Conservation (phyloP, 805 yeast genomes). For the Pichia exigua region DNA sequence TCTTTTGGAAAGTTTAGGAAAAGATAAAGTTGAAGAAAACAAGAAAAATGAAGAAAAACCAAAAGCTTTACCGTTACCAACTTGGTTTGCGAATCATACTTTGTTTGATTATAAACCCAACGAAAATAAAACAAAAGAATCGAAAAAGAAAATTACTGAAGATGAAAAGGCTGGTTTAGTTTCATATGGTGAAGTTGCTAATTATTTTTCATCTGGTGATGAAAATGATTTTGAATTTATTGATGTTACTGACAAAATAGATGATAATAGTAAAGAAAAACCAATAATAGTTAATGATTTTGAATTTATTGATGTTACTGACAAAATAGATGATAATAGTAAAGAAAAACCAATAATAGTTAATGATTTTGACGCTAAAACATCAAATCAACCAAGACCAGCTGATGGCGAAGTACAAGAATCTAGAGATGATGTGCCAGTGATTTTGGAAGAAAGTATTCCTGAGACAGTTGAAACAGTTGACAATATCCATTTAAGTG, state of each 20-base stretch:
- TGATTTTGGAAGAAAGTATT: not conserved
- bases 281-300: not conserved
- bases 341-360: not conserved
- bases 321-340: not conserved
- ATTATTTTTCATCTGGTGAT: conserved; percentile 14
- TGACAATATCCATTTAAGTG: not conserved
- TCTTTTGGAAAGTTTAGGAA: not conserved
- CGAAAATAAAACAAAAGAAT: too few species aligned
- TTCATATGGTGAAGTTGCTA: conserved; percentile 42
- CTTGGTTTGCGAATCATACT: conserved; percentile 27
- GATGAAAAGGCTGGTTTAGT: conserved; percentile 44
- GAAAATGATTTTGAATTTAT: conserved; percentile 14
- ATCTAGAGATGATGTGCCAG: not conserved
- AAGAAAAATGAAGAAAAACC: conserved; percentile 15
- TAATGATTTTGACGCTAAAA: not conserved
- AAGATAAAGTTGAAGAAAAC: not conserved
- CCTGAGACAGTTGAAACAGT: not conserved
- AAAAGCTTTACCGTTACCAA: conserved; percentile 21
- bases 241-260: not conserved
- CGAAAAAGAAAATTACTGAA: conserved; percentile 18
- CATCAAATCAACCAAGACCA: not conserved
- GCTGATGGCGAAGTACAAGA: not conserved
- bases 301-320: not conserved
- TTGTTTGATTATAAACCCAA: conserved; percentile 3
- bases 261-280: not conserved